Percentiles rank a stretch among this genome's conserved stretches.
These are phyloP conservation scores for Didymella pomorum DNA, from an alignment of 2,329 filamentous ascomycete genomes.

Conservation along the genomic window DNA sequence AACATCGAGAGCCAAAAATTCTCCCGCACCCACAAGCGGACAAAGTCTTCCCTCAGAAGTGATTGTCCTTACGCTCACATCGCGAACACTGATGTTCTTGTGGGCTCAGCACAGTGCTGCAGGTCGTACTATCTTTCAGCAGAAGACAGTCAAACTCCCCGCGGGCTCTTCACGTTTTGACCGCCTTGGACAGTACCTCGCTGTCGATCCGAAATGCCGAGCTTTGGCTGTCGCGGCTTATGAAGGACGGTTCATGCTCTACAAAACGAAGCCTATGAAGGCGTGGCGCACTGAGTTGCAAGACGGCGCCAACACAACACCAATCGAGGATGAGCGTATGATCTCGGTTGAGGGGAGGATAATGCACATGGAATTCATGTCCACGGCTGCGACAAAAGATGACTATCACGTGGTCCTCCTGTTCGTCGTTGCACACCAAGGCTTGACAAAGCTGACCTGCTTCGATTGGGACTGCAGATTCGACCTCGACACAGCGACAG, in stretches of 20 bases:
- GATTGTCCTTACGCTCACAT: conserved; percentile 77
- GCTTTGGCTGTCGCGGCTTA: conserved; percentile 73
- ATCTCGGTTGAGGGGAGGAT: conserved; percentile 71
- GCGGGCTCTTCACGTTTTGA: conserved; percentile 61
- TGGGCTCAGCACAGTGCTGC: conserved; percentile 63
- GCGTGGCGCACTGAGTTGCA: conserved; percentile 58
- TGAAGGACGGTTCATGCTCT: conserved; percentile 75
- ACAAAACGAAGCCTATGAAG: conserved; percentile 69
- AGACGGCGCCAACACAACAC: conserved; percentile 58
- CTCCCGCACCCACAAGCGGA: conserved; percentile 33
- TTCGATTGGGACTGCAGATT: conserved; percentile 63
- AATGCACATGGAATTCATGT: conserved; percentile 85
- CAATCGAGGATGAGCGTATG: conserved; percentile 64
- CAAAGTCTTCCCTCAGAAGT: conserved; percentile 72
- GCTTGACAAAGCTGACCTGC: conserved; percentile 57
- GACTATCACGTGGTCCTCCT: conserved; percentile 79
- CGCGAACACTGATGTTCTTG: conserved; percentile 77
- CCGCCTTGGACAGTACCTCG: conserved; percentile 70
- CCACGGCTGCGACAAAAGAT: conserved; percentile 70
- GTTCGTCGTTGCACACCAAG: conserved; percentile 61
- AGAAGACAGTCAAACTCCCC: conserved; percentile 67
- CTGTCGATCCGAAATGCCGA: conserved; percentile 76
- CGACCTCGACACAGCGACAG: conserved; percentile 37
- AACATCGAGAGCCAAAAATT: conserved; percentile 23
- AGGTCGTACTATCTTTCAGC: conserved; percentile 66